Base-by-base conservation (phyloP, 768 basidiomycete genomes). In the Amanita thiersii region DNA sequence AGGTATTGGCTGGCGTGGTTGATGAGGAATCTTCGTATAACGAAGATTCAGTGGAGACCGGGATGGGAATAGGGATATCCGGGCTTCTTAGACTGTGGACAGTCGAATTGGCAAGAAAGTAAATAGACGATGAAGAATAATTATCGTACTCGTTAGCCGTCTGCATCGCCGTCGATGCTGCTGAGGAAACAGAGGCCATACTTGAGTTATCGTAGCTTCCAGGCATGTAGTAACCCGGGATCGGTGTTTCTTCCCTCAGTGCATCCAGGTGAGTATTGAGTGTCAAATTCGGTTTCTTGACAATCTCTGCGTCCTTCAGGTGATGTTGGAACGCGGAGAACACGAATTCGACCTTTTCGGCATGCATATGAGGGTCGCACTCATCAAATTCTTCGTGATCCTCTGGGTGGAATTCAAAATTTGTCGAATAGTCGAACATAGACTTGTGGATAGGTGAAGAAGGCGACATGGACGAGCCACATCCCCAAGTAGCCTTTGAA, bases 251-350 rank as follows among this genome's bases (percentile, higher is more conserved):
- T 23, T 26, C 20, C 19, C 42, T 26, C 17, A 36, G 37, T 12
- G 42, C 42, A 43, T 43, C 42, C 42, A 43, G 42, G 37, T 43
- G 42, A 33, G 25, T 43, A 15, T 43, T 36, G 34, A 43, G 42
- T 9, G 25, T 43, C 7, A 43, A 17, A 28, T 28, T 35, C 4
- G 33, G 34, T 30, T 30, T 43, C 26, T 43, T 26, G 10, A 24
- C 25, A 9, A 26, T 28, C 26, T 28, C 5, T 11, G 10, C 23
- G 19, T 42, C 24, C 18, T 34, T 25, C 11, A 33, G 10, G 14
- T 26, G 41, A 37, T 35, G 25, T 20, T 43, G 7, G 7, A 32
- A 42, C 14, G 40, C 14, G 15, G 40, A 34, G 28, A 37, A 34
- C 11, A 40, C 29, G 15, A 40, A 31, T n/a, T 32, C 39, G 30